These are phyloP conservation scores for Exutisphaerella laricina DNA, from an alignment of 2,329 filamentous ascomycete genomes.

Conservation along the genomic window DNA sequence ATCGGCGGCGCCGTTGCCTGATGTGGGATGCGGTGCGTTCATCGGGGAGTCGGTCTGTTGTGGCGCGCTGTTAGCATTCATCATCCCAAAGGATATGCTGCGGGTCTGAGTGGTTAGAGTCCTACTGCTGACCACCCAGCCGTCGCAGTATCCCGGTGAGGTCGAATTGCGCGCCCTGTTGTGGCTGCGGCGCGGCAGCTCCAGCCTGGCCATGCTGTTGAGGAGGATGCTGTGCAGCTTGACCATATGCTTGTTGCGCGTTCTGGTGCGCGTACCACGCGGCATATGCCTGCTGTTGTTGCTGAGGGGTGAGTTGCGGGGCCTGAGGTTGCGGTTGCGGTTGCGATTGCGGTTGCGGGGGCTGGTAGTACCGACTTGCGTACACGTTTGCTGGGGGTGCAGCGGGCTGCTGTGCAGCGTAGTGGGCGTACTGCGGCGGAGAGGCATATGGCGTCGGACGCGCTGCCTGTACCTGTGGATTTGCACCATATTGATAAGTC, in stretches of 20 bases:
- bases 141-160: constrained; percentile 5
- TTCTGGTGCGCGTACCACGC: constrained; percentile 3
- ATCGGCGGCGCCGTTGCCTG: too few species aligned
- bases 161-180: constrained; percentile 4
- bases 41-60: too few species aligned
- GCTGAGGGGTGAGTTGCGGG: too few species aligned
- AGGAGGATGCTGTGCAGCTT: neutral
- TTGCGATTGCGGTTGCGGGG: constrained; percentile 9
- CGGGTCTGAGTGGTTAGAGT: too few species aligned
- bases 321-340: constrained; percentile 5
- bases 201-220: constrained; percentile 5
- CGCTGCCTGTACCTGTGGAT: too few species aligned
- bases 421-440: constrained; percentile 24
- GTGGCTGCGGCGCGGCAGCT: constrained; percentile 6
- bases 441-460: constrained; percentile 7
- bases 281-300: constrained; percentile 7
- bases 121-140: constrained; percentile 3
- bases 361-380: constrained; percentile 13
- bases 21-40: too few species aligned
- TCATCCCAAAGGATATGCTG: too few species aligned
- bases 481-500: constrained; percentile 24
- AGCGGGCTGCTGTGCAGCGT: constrained; percentile 16
- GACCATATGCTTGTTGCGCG: neutral
- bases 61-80: too few species aligned
- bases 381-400: constrained; percentile 8